Base-by-base conservation (phyloP, 139 green algal genomes). In the Coelastrella sp. region DNA sequence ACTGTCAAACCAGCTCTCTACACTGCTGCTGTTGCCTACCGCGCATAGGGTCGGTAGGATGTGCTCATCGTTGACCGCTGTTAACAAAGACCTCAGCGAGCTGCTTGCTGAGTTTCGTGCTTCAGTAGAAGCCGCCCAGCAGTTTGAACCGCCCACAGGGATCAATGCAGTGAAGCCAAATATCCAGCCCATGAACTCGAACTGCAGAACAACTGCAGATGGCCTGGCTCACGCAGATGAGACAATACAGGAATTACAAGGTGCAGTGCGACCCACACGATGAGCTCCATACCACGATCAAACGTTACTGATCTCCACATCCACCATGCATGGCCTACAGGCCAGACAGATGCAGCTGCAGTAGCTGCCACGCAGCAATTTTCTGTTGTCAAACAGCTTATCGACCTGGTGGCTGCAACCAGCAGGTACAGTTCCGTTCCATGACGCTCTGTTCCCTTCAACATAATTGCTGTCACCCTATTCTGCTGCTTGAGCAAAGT, bases 31-130 rank as follows among this genome's bases (percentile, higher is more conserved):
- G 35, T 5, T 49, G 35, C 35, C 3, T 3, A 49, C 35, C 3
- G 35, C 35, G 35, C 35, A 49, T 11, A 27, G 24, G 68, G 10
- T 24, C 8, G n/a, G 4, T 1, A 19, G 7, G 15, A 76, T 76
- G 68, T 15, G 35, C 19, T 15, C 57, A 56, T 57, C 79, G 24
- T 72, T 85, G 79, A 85, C 79, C 70, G 79, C 79, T 49, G 35
- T 85, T 19, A 85, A 19, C 11, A 61, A 85, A 57, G 57, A 85
- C 57, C 79, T 85, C 0, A 70, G 61, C 19, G 79, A 70, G 57
- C 79, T 85, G 20, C 17, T 85, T 25, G 61, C 57, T 19, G 79
- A 72, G 79, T 85, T 85, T n/a, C 79, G 61, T 35, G 79, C 79
- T 57, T 85, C 79, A 57, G 57, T 70, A 19, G 57, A 61, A 85